A percentile compares a stretch with the other conserved stretches of the same genome.
These are phyloP conservation scores for Tetrahymena borealis DNA, from an alignment of 73 alveolate genomes.

Conservation along the genomic window DNA sequence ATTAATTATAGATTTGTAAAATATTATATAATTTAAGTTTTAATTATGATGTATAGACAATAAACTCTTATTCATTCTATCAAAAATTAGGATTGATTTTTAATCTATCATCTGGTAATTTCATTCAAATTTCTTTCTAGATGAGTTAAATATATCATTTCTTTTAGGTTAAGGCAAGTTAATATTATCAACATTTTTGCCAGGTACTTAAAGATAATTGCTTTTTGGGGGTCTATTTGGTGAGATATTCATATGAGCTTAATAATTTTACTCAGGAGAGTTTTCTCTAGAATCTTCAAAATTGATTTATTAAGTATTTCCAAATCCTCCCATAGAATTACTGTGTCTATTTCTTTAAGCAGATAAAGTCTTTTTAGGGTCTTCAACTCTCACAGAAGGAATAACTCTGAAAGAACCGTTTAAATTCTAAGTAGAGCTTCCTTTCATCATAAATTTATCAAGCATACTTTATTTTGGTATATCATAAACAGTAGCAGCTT, in stretches of 20 bases:
- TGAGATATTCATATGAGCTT: background rate
- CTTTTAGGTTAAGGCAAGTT: background rate
- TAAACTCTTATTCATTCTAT: no score
- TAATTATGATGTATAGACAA: no score
- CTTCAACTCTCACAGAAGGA: background rate
- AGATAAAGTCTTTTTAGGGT: background rate
- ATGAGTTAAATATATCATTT: background rate
- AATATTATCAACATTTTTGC: background rate
- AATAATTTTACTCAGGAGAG: background rate
- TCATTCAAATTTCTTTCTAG: background rate
- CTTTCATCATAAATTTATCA: background rate
- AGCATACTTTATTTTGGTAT: background rate
- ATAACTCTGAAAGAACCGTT: background rate
- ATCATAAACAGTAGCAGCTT: background rate
- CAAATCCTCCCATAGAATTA: background rate
- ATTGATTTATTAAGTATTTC: background rate
- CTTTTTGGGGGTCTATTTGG: background rate
- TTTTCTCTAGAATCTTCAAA: background rate
- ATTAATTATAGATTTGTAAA: no score
- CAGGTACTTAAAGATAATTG: background rate
- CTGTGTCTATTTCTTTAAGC: background rate
- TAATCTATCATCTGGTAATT: no score
- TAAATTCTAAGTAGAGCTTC: background rate
- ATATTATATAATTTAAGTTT: no score
- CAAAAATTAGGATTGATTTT: no score